Base-by-base conservation (phyloP, 306 rosid species). In the Ammopiptanthus mongolicus region DNA sequence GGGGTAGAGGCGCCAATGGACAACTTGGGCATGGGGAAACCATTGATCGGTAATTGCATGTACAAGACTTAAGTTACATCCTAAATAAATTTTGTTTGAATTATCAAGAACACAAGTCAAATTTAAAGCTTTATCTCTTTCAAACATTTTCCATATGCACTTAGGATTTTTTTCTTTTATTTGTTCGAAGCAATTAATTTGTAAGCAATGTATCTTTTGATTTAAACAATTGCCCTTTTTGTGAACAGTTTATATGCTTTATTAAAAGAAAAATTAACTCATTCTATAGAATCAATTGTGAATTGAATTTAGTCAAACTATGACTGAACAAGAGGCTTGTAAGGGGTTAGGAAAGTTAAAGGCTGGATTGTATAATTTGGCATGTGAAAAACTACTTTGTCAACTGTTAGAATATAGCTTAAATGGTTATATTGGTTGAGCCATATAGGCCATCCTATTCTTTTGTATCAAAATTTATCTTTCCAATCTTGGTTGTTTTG, bases 1-100 rank as follows among this genome's bases (percentile, higher is more conserved):
- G 98, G 98, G 98, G 98, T 66, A 90, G 98, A 78, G 98, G 98
- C 58, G 90, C 97, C 74, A 94, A 90, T 86, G 98, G 98, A 64
- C 98, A 94, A 84, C 98, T 94, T 71, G 98, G 98, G 65, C 91
- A 86, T 78, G 97, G 96, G 5, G 90, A 90, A 80, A 86, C 86
- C 46, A 64, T 82, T 74, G 97, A 94, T 78, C 29, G 94, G 98
- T 94, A 88, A 83, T 65, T 73, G 22, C 44, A 51, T 39, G 36
- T 41, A 36, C 50, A 42, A 42, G 13, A 42, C 48, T 42, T 13
- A 72, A 33, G 63, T 31, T 46, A 73, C 23, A 22, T 22, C 66
- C 69, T 67, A 52, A 46, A 67, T 25, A 10, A 11, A 62, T 48
- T 39, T 15, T 33, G 44, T 22, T 36, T 21, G 29, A 37, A 33